Evolutionary conservation across 108 stramenopile species (phyloP), one percentile per base, ranked within the genome.

Genomic region (Fistulifera solaris): DNA sequence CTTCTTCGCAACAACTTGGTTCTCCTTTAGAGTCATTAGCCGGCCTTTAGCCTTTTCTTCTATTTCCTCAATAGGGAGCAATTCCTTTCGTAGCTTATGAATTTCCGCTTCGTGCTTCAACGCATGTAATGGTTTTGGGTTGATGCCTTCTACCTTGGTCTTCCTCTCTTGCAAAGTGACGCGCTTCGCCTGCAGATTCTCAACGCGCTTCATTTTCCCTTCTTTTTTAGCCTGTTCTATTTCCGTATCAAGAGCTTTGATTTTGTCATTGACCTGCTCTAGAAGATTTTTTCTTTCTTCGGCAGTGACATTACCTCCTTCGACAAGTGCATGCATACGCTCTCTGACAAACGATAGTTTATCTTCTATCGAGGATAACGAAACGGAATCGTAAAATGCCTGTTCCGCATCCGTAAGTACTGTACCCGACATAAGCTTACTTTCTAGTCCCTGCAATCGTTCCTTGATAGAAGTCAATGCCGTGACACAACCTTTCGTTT

Each of bases 391-490:
- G 56, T 94, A 94, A 25, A 97, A 73, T 5, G 66, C 59, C 70
- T 95, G 80, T 61, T 97, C 94, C 6, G 63, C 60, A n/a, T 76
- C 73, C 17, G 70, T 55, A 31, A 97, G 58, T 22, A 78, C 54
- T n/a, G 76, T 75, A 14, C 93, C 85, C 23, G 58, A 46, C 68
- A 85, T 63, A 40, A 97, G 84, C 59, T 94, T 94, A 16, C 61
- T 31, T 46, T 95, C 93, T 18, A 89, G 50, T 27, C 67, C 55
- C 13, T 70, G 52, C 8, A 89, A 44, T 1, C 63, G 55, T 5
- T 40, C 63, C 46, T 75, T 76, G 50, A 81, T 55, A 13, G 64
- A 61, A n/a, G 70, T 74, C 16, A 85, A 52, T 8, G 80, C 76
- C 8, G 51, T 59, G 6, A 72, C 46, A 56, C 78, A 77, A 12